phyloP scores from a whole-genome alignment of 176 grass and related monocot genomes.

The Musa beccarii region DNA sequence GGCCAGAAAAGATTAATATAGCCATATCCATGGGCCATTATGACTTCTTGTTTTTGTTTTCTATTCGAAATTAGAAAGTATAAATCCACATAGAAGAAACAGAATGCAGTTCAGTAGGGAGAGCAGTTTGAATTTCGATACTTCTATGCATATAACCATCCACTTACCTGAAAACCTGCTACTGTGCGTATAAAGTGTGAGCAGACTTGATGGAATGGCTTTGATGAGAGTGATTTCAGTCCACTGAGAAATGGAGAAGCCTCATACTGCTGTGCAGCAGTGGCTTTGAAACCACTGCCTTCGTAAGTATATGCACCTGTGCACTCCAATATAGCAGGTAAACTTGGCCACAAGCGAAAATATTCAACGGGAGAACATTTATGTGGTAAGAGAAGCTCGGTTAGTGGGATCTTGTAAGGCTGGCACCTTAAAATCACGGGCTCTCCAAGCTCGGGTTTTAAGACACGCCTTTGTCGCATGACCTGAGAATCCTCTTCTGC shows the following conservation, averaged over 20 bases:
- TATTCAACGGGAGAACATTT: conserved; percentile 89
- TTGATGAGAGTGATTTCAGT: conserved; percentile 64
- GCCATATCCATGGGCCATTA: neutral
- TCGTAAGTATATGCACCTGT: conserved; percentile 89
- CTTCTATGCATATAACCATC: neutral
- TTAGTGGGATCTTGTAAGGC: conserved; percentile 86
- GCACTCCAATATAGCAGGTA: conserved; percentile 87
- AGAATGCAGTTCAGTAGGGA: neutral
- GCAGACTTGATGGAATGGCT: conserved; percentile 97
- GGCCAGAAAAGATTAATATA: too few relatives aligned
- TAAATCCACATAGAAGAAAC: neutral
- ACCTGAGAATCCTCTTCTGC: conserved; percentile 90
- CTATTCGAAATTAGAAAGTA: too few relatives aligned
- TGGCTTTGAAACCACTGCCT: conserved; percentile 98
- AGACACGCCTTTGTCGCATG: conserved; percentile 52
- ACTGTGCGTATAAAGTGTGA: conserved; percentile 94
- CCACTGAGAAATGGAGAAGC: conserved; percentile 83
- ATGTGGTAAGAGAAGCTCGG: conserved; percentile 83
- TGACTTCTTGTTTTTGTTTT: neutral
- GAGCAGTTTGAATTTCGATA: neutral
- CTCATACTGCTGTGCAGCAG: conserved; percentile 93
- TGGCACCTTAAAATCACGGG: conserved; percentile 79
- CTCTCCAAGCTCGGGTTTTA: conserved; percentile 73
- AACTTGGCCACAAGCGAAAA: conserved; percentile 87
- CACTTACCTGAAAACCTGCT: conserved; percentile 92